Percentiles rank a stretch among this genome's conserved stretches.
These are phyloP conservation scores for Elaeis guineensis DNA, from an alignment of 176 grass and related monocot genomes.

Conservation along the genomic window DNA sequence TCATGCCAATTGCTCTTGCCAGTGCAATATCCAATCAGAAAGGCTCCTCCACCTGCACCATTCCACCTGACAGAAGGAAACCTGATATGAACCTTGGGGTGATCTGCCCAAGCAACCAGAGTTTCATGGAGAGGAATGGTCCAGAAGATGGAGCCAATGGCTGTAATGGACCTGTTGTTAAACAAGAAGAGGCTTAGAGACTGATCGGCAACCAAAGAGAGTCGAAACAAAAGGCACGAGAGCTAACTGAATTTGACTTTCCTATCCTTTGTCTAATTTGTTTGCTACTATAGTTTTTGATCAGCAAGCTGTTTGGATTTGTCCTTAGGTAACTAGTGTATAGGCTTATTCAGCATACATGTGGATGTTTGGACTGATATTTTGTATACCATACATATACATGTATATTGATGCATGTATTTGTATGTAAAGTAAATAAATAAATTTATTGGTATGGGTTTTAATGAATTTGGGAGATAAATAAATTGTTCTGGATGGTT, in stretches of 20 bases:
- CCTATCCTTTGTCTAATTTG: too few relatives aligned
- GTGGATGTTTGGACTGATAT: too few relatives aligned
- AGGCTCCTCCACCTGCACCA: not conserved
- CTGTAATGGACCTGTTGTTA: not conserved
- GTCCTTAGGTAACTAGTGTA: too few relatives aligned
- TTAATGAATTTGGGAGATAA: too few relatives aligned
- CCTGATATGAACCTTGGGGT: not conserved
- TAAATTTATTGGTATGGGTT: too few relatives aligned
- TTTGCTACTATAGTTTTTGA: too few relatives aligned
- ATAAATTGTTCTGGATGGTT: too few relatives aligned
- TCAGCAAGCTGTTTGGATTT: too few relatives aligned
- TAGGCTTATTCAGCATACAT: too few relatives aligned
- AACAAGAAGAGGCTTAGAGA: not conserved
- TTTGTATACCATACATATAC: too few relatives aligned
- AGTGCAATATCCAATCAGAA: slow-evolving; percentile 25
- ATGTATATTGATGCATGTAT: too few relatives aligned
- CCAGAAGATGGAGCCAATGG: slow-evolving; percentile 2
- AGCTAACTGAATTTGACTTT: not conserved
- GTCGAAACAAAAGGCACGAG: not conserved
- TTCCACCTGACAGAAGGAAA: slow-evolving; percentile 11
- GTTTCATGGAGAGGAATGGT: not conserved
- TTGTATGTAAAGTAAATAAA: too few relatives aligned
- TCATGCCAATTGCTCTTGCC: slow-evolving; percentile 22
- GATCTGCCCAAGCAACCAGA: not conserved
- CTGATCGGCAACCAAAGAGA: not conserved